A percentile compares a stretch with the other conserved stretches of the same genome.
These are phyloP conservation scores for Novymonas esmeraldas DNA, from an alignment of 208 protist species.

Conservation along the genomic window DNA sequence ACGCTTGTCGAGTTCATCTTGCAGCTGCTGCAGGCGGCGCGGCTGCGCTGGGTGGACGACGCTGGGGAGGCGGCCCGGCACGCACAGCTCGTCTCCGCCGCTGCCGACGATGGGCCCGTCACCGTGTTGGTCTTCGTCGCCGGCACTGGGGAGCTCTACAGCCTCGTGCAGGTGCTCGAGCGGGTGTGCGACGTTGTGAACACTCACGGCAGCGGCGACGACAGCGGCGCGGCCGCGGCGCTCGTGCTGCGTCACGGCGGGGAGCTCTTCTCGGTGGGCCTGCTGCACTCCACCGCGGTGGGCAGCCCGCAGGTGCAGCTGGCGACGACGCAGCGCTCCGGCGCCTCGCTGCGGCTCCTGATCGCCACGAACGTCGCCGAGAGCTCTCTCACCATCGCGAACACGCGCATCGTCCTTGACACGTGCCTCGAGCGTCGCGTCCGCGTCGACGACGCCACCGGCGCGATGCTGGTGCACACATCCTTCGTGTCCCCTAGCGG, in stretches of 20 bases:
- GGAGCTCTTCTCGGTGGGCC: slow-evolving; percentile 61
- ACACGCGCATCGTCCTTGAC: slow-evolving; percentile 72
- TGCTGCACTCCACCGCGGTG: slow-evolving; percentile 64
- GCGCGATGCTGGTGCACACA: slow-evolving; percentile 50
- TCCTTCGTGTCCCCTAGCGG: slow-evolving; percentile 39
- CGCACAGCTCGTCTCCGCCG: too few relatives aligned
- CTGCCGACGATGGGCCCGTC: slow-evolving; percentile 41
- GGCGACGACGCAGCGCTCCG: slow-evolving; percentile 24
- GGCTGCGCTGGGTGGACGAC: slow-evolving; percentile 22
- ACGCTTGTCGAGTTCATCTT: slow-evolving; percentile 50
- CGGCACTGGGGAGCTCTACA: slow-evolving; percentile 71
- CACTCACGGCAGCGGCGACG: background rate
- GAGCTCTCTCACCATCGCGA: slow-evolving; percentile 81
- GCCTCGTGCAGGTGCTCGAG: slow-evolving; percentile 61
- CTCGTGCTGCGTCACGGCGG: slow-evolving; percentile 47
- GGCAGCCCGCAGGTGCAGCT: slow-evolving; percentile 68
- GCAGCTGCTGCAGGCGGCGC: slow-evolving; percentile 54
- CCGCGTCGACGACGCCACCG: slow-evolving; percentile 52
- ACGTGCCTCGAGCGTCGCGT: slow-evolving; percentile 59
- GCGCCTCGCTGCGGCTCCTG: slow-evolving; percentile 54
- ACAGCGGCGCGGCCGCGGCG: slow-evolving; percentile 4
- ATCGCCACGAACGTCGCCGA: slow-evolving; percentile 79
- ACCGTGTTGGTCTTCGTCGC: slow-evolving; percentile 77
- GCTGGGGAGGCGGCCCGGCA: too few relatives aligned
- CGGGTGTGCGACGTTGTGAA: slow-evolving; percentile 33